Conservation (phyloP, 495 filamentous ascomycete species). For the Penicillium tannophilum region DNA sequence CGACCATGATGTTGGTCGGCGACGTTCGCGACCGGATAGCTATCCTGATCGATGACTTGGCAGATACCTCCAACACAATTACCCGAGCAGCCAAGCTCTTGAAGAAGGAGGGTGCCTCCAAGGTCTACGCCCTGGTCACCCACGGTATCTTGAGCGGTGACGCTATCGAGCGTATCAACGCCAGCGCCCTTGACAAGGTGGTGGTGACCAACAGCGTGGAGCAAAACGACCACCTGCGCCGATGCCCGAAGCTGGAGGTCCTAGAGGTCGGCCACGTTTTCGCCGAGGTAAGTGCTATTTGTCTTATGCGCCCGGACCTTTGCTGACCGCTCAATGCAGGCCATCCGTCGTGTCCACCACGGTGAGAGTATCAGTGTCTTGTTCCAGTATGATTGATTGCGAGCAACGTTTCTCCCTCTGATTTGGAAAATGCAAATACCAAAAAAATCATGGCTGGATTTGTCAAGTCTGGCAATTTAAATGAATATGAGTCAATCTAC, state of each 20-base stretch:
- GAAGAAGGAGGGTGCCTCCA: constrained; percentile 87
- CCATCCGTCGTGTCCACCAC: constrained; percentile 94
- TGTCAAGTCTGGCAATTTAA: constrained; percentile 13
- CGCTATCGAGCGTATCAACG: constrained; percentile 91
- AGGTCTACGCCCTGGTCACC: constrained; percentile 88
- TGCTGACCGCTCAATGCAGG: constrained; percentile 50
- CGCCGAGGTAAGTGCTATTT: constrained; percentile 66
- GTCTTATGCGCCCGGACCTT: constrained; percentile 10
- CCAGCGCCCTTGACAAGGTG: constrained; percentile 83
- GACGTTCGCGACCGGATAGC: constrained; percentile 78
- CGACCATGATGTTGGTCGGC: constrained; percentile 97
- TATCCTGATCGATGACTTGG: constrained; percentile 92
- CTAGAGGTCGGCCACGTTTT: constrained; percentile 91
- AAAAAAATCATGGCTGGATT: constrained; percentile 10
- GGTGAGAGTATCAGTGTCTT: constrained; percentile 97
- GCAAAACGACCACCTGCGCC: constrained; percentile 74
- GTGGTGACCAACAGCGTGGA: constrained; percentile 94
- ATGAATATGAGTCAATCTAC: constrained; percentile 27
- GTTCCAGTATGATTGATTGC: constrained; percentile 77
- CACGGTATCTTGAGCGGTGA: constrained; percentile 95
- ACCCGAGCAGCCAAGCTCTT: constrained; percentile 95
- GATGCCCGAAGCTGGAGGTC: constrained; percentile 86
- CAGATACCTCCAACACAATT: constrained; percentile 95
- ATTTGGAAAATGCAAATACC: background rate
- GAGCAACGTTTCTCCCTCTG: constrained; percentile 1